Evolutionary conservation across 73 alveolate species (phyloP), one percentile per base, ranked within the genome.

Genomic region (Paramecium sexaurelia): DNA sequence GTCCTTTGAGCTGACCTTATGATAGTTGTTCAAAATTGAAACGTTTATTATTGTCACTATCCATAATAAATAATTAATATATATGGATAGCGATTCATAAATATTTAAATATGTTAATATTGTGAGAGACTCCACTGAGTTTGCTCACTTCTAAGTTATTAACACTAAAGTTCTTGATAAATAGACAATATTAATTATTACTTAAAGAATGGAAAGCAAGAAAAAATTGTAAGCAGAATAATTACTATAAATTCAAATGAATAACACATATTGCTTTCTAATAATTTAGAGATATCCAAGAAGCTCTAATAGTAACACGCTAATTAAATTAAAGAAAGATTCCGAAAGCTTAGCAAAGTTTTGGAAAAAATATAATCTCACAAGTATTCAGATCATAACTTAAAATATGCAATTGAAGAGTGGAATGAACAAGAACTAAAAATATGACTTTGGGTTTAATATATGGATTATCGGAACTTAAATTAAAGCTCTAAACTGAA

Each of bases 251-350:
- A 35, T 4, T 4, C 41, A 35, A 85, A n/a, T n/a, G 92, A 15
- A 36, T 85, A 55, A 85, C 67, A 26, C 84, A 56, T n/a, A 41
- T 85, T 13, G 92, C 92, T 5, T 85, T 85, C 92, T 20, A 69
- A 20, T 56, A 55, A 51, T 85, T 55, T 66, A 47, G 32, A 57
- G 86, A 85, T 40, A 85, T n/a, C n/a, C n/a, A n/a, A n/a, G n/a
- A n/a, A n/a, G n/a, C n/a, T n/a, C n/a, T n/a, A n/a, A n/a, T n/a
- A n/a, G n/a, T n/a, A n/a, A n/a, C n/a, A n/a, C n/a, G n/a, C n/a
- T n/a, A n/a, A n/a, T n/a, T n/a, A n/a, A n/a, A n/a, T n/a, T n/a
- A n/a, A n/a, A n/a, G n/a, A n/a, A n/a, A n/a, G n/a, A n/a, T n/a
- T n/a, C n/a, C n/a, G n/a, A n/a, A n/a, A n/a, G n/a, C n/a, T n/a